Evolutionary conservation across 768 basidiomycete genomes (phyloP), one percentile per base, ranked within the genome.

Genomic region (Rhizopogon salebrosus): DNA sequence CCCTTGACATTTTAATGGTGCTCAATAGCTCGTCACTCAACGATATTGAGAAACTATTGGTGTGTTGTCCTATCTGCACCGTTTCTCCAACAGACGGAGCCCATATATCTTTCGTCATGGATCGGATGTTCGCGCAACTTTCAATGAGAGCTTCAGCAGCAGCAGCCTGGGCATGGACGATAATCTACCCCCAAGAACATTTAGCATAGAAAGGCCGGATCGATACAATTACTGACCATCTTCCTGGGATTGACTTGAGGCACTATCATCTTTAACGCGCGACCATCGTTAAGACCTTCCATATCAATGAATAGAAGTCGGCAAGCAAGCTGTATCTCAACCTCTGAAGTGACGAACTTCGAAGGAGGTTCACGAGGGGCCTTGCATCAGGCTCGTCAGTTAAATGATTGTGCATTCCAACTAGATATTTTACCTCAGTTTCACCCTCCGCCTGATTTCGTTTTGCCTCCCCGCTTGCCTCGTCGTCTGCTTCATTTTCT

Each of bases 191-290:
- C 13, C 14, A 48, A 26, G 34, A 7, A 26, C 26, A 10, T 24
- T 46, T 26, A 53, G 49, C 20, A 27, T 24, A 11, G 35, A 4
- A 29, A 24, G 23, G 4, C 22, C n/a, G 10, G 24, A 6, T 1
- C 31, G 42, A 24, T 26, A 53, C 52, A 38, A 54, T 24, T 1
- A 70, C 76, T 41, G 51, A 94, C 95, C 83, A 98, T 85, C 76
- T 94, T 95, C 18, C 97, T 80, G 27, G 97, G 97, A 62, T 95
- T 94, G 55, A 99, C 84, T 73, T 97, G 92, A 3, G 95, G 92
- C 4, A 98, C 86, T 57, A 99, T 97, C 0, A 90, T 94, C 69
- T 98, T 98, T 55, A 97, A 86, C 1, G 97, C 94, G 55, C 95
- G 89, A 2, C 95, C 95, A 61, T 99, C 97, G 61, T 95, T 95